Conservation (phyloP, 352 stramenopile species). For the Thraustotheca clavata region DNA sequence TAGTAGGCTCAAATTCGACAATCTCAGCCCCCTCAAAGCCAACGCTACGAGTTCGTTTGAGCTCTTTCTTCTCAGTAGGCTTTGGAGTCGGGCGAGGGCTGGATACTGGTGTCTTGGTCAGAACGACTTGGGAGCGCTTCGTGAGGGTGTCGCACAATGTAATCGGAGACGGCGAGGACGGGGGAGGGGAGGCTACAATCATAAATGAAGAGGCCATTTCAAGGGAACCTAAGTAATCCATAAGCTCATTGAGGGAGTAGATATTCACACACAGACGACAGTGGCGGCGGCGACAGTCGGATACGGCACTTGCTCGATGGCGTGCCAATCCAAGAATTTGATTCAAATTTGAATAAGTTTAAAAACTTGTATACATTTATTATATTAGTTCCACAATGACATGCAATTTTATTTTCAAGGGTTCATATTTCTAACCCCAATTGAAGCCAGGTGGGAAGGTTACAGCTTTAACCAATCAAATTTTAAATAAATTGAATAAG, state of each 20-base stretch:
- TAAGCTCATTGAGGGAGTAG: no score
- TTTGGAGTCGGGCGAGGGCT: not conserved
- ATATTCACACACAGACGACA: no score
- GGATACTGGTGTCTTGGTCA: not conserved
- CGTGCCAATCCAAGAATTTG: constrained; percentile 7
- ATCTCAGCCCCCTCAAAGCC: constrained; percentile 76
- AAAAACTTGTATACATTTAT: not conserved
- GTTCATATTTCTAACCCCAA: constrained; percentile 4
- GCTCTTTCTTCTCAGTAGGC: constrained; percentile 26
- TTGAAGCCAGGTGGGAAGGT: not conserved
- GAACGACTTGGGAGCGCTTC: not conserved
- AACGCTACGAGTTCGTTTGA: constrained; percentile 59
- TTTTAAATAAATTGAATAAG: no score
- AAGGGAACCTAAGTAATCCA: no score
- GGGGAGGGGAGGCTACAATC: not conserved
- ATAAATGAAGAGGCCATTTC: not conserved
- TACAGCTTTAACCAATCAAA: no score
- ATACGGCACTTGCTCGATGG: not conserved
- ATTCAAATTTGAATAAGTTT: not conserved
- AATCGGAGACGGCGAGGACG: not conserved
- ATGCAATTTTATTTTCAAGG: constrained; percentile 4
- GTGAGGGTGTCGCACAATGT: not conserved
- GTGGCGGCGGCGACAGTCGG: not conserved
- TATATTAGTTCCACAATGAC: not conserved
- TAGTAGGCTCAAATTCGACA: constrained; percentile 75